Conservation (phyloP, 768 basidiomycete species). For the Hypholoma sublateritium region DNA sequence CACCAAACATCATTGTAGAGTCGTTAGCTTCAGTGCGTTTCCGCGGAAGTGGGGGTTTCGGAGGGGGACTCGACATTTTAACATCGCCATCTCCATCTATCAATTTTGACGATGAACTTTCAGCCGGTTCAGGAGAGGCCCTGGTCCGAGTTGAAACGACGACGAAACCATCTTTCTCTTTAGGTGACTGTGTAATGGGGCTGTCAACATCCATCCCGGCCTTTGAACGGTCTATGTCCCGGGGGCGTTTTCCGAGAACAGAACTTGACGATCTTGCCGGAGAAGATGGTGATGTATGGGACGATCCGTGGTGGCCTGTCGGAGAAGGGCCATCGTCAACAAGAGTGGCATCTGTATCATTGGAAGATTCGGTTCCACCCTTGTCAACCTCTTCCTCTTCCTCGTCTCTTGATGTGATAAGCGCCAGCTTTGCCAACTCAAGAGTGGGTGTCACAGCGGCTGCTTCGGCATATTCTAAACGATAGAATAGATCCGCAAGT, state of each 20-base stretch:
- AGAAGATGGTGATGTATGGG: slow-evolving; percentile 28
- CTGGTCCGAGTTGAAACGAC: slow-evolving; percentile 25
- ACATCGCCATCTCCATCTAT: slow-evolving; percentile 32
- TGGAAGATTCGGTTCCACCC: slow-evolving; percentile 76
- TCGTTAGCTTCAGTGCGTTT: slow-evolving; percentile 57
- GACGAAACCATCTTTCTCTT: slow-evolving; percentile 35
- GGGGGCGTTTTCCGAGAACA: slow-evolving; percentile 69
- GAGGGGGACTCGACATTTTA: slow-evolving; percentile 28
- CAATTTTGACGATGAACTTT: slow-evolving; percentile 31
- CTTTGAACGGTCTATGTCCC: slow-evolving; percentile 44
- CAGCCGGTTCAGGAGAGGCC: slow-evolving; percentile 30
- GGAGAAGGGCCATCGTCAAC: slow-evolving; percentile 68
- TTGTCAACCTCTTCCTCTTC: slow-evolving; percentile 79
- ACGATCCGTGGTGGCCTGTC: slow-evolving; percentile 20
- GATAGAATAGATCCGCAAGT: slow-evolving; percentile 75
- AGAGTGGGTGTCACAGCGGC: slow-evolving; percentile 79
- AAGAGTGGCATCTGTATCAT: slow-evolving; percentile 86
- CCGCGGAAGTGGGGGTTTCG: slow-evolving; percentile 50
- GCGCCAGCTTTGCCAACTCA: slow-evolving; percentile 87
- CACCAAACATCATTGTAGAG: slow-evolving; percentile 91
- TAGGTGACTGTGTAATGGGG: slow-evolving; percentile 35
- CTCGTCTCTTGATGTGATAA: slow-evolving; percentile 89
- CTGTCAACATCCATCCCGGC: slow-evolving; percentile 61
- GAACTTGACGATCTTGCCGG: slow-evolving; percentile 40
- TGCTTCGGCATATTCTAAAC: slow-evolving; percentile 65